phyloP scores from a whole-genome alignment of 768 basidiomycete species.

The Thelephora ganbajun region DNA sequence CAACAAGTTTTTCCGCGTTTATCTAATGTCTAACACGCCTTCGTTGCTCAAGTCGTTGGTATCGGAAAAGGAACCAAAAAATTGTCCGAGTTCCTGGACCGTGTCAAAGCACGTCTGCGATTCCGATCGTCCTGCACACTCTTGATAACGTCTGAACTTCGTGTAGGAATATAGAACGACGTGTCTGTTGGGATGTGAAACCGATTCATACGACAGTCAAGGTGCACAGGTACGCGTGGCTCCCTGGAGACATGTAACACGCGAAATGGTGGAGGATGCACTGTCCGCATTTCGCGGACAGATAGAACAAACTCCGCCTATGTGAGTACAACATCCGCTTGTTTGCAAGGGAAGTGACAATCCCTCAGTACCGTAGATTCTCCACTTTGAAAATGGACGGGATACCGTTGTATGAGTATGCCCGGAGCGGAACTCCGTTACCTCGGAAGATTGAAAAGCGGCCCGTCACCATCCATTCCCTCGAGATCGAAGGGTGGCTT shows the following conservation, averaged over 20 bases:
- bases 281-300: constrained; percentile 72
- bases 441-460: constrained; percentile 91
- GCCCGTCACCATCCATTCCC: constrained; percentile 64
- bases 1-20: not conserved
- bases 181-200: constrained; percentile 85
- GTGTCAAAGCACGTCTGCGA: constrained; percentile 55
- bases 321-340: constrained; percentile 33
- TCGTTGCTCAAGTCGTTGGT: constrained; percentile 54
- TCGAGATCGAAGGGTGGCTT: constrained; percentile 71
- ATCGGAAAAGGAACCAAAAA: constrained; percentile 85
- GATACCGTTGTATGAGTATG: constrained; percentile 89
- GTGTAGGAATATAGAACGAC: constrained; percentile 82
- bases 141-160: not conserved
- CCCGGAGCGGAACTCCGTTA: constrained; percentile 77
- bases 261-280: constrained; percentile 52
- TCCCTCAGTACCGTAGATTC: constrained; percentile 41
- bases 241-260: constrained; percentile 75
- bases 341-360: constrained; percentile 1
- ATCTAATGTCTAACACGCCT: not conserved
- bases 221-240: constrained; percentile 68
- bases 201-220: constrained; percentile 88
- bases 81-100: constrained; percentile 69
- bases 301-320: constrained; percentile 83
- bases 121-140: not conserved
- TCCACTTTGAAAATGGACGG: constrained; percentile 99